Percentiles rank a stretch among this genome's conserved stretches.
Evolutionary conservation across 768 basidiomycete genomes (phyloP).

Genomic region (Strobilomyces echinocephalus): DNA sequence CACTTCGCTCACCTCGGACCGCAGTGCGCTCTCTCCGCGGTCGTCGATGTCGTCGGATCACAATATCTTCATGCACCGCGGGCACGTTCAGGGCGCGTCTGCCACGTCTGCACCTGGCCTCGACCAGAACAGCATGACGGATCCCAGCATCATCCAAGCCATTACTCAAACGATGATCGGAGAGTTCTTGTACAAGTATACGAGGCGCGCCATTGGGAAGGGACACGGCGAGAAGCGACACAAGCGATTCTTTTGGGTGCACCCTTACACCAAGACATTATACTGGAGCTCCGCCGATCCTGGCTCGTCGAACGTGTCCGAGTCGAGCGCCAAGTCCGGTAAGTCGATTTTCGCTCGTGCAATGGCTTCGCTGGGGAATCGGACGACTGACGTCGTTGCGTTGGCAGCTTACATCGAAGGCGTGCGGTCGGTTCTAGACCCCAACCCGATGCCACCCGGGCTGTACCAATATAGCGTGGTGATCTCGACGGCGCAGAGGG

Average conservation of each 20-base stretch:
- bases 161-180: constrained; percentile 99
- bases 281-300: constrained; percentile 98
- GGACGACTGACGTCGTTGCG: not conserved
- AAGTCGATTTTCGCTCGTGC: constrained; percentile 34
- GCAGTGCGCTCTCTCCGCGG: constrained; percentile 64
- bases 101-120: constrained; percentile 40
- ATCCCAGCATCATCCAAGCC: constrained; percentile 88
- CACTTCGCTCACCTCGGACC: constrained; percentile 66
- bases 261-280: constrained; percentile 95
- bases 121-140: constrained; percentile 50
- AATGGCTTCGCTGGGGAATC: constrained; percentile 7
- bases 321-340: constrained; percentile 97
- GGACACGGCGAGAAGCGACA: constrained; percentile 88
- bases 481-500: constrained; percentile 87
- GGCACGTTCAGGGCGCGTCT: constrained; percentile 35
- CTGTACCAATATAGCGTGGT: constrained; percentile 90
- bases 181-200: constrained; percentile 98
- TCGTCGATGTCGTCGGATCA: constrained; percentile 82
- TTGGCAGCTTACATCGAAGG: constrained; percentile 84
- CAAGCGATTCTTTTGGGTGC: constrained; percentile 99
- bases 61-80: constrained; percentile 43
- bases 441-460: constrained; percentile 94
- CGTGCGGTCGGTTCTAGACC: constrained; percentile 87
- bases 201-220: constrained; percentile 81
- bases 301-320: constrained; percentile 78